phyloP scores from a whole-genome alignment of 2,329 filamentous ascomycete species.

The Diaporthe aspalathi region DNA sequence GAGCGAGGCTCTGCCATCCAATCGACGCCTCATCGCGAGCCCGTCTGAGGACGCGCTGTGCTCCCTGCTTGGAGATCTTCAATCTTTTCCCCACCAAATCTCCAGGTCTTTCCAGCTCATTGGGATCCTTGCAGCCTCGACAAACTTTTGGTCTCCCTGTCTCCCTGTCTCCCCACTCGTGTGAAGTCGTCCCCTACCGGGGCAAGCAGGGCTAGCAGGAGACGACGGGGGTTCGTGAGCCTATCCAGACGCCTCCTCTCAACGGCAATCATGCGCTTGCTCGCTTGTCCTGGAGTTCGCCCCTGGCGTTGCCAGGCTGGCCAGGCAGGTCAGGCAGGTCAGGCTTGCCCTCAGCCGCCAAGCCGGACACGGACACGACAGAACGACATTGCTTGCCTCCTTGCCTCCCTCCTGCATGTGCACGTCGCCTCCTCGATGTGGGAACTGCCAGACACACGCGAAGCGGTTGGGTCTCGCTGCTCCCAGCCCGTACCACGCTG shows the following conservation, averaged over 20 bases:
- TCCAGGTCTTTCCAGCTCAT: constrained; percentile 21
- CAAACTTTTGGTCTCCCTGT: constrained; percentile 23
- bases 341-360: constrained; percentile 27
- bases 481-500: constrained; percentile 31
- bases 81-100: constrained; percentile 26
- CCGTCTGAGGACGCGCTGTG: constrained; percentile 41
- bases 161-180: neutral
- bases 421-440: constrained; percentile 30
- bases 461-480: constrained; percentile 37
- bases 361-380: constrained; percentile 27
- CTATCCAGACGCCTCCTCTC: constrained; percentile 25
- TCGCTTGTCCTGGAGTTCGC: constrained; percentile 1
- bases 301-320: neutral
- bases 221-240: constrained; percentile 20
- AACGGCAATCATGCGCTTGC: constrained; percentile 25
- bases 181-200: no score
- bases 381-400: neutral
- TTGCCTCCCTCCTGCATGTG: constrained; percentile 19
- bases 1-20: constrained; percentile 43
- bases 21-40: constrained; percentile 41
- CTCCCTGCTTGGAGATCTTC: constrained; percentile 35
- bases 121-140: constrained; percentile 22
- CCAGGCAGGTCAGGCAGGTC: no score
- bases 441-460: constrained; percentile 17
- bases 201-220: constrained; percentile 1